Conservation (phyloP, 2,329 filamentous ascomycete genomes). For the Cytospora paraplurivora region DNA sequence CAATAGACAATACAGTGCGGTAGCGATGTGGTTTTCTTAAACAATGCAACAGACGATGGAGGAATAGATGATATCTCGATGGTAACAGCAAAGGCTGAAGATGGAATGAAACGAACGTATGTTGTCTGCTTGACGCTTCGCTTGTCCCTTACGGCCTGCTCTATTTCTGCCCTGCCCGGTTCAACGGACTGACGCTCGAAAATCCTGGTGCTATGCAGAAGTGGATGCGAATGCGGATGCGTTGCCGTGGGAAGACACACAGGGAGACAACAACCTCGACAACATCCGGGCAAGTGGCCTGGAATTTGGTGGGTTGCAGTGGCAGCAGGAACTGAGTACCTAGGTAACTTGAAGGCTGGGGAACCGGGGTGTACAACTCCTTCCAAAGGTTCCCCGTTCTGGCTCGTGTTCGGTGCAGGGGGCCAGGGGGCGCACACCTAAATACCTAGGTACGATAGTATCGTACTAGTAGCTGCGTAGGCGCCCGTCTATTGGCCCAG, state of each 20-base stretch:
- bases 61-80: not conserved
- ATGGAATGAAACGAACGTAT: not conserved
- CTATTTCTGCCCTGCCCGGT: not conserved
- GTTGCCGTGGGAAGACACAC: constrained; percentile 22
- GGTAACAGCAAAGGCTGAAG: not conserved
- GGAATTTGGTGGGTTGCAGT: constrained; percentile 13
- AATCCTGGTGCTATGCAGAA: constrained; percentile 14
- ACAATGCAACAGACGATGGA: not conserved
- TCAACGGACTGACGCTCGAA: constrained; percentile 7
- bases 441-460: no score
- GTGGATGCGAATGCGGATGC: constrained; percentile 9
- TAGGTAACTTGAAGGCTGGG: constrained; percentile 15
- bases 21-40: not conserved
- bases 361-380: constrained; percentile 8
- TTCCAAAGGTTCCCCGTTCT: constrained; percentile 13
- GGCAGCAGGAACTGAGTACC: constrained; percentile 1
- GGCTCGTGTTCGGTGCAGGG: not conserved
- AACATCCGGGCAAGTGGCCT: not conserved
- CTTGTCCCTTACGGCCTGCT: not conserved
- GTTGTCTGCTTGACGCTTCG: not conserved
- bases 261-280: not conserved
- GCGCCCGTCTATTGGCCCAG: constrained; percentile 4
- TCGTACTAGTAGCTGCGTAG: not conserved
- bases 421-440: not conserved
- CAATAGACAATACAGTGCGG: not conserved